A percentile compares a stretch with the other conserved stretches of the same genome.
phyloP scores from a whole-genome alignment of 225 moss, liverwort and hornwort species.

The Marchantia paleacea region DNA sequence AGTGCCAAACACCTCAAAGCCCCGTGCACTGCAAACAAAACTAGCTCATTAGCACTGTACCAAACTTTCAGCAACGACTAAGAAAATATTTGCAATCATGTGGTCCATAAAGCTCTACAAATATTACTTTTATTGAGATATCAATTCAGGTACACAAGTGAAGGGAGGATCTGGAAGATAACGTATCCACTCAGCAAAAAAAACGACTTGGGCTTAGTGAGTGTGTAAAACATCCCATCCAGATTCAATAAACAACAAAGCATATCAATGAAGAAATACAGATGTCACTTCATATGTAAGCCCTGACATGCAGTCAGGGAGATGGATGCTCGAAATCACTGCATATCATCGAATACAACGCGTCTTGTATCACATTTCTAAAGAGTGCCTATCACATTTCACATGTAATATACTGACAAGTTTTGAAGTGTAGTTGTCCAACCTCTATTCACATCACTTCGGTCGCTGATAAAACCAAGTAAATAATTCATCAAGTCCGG shows the following conservation, averaged over 20 bases:
- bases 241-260: background rate
- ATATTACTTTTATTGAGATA: background rate
- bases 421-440: background rate
- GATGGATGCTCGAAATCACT: background rate
- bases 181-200: background rate
- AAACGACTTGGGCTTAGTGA: background rate
- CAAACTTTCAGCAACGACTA: background rate
- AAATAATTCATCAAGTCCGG: constrained; percentile 78
- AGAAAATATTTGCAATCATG: background rate
- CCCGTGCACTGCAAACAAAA: constrained; percentile 70
- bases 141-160: no score
- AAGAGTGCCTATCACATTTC: background rate
- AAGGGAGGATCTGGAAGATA: no score
- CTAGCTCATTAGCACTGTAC: background rate
- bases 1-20: constrained; percentile 84
- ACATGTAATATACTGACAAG: background rate
- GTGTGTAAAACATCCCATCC: background rate
- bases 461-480: constrained; percentile 61
- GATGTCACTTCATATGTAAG: background rate
- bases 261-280: background rate
- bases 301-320: background rate
- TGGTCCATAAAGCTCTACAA: background rate
- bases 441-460: constrained; percentile 73
- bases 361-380: background rate
- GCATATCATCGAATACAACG: background rate